A percentile compares a stretch with the other conserved stretches of the same genome.
These are phyloP conservation scores for Citrullus mucosospermus DNA, from an alignment of 306 rosid genomes.

Conservation along the genomic window DNA sequence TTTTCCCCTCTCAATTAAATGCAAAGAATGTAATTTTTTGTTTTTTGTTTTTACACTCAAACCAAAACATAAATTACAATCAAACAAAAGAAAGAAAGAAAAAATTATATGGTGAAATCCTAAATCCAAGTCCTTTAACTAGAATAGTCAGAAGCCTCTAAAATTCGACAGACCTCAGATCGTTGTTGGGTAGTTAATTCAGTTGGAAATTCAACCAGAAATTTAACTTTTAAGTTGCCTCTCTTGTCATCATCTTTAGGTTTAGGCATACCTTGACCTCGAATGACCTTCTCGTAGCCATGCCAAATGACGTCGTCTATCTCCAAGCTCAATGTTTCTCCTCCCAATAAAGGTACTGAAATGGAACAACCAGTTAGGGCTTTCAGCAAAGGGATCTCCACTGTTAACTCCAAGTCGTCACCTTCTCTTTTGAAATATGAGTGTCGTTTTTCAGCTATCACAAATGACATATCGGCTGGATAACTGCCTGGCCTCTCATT, in stretches of 20 bases:
- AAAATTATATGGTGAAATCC: neutral
- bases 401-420: slow-evolving; percentile 48
- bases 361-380: slow-evolving; percentile 61
- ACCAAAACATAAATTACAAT: neutral
- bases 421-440: slow-evolving; percentile 51
- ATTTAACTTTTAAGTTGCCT: slow-evolving; percentile 49
- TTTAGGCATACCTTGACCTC: slow-evolving; percentile 61
- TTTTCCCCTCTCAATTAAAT: neutral
- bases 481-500: slow-evolving; percentile 26
- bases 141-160: slow-evolving; percentile 14
- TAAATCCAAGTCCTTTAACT: neutral
- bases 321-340: slow-evolving; percentile 31
- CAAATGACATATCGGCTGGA: slow-evolving; percentile 41
- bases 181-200: slow-evolving; percentile 39
- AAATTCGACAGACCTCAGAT: slow-evolving; percentile 35
- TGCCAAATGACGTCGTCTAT: slow-evolving; percentile 41
- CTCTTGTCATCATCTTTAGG: slow-evolving; percentile 31
- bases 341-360: slow-evolving; percentile 57
- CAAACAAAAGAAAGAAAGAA: no score
- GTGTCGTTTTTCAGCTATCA: slow-evolving; percentile 50
- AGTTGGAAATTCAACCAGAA: slow-evolving; percentile 53
- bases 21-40: neutral
- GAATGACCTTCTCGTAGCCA: slow-evolving; percentile 39
- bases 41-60: neutral
- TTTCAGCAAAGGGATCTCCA: slow-evolving; percentile 45